Base-by-base conservation (phyloP, 352 stramenopile genomes). In the Pythium aristosporum region DNA sequence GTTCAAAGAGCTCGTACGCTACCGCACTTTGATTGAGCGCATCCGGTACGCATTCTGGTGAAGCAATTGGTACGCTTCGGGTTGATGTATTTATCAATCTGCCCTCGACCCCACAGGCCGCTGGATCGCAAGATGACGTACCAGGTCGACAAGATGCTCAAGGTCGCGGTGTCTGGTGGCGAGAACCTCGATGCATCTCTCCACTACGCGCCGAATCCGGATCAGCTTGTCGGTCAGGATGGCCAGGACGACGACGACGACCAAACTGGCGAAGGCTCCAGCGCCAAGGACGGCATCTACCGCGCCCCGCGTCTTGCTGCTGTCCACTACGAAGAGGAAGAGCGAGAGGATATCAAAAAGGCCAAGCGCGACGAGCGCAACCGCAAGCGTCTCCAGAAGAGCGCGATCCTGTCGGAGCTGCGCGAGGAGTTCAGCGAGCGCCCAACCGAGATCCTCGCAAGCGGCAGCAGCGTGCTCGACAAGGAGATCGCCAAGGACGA, bases 71-170 rank as follows among this genome's bases (percentile, higher is more conserved):
- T 16, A 46, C 18, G 5, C 13, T 21, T 1, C 7, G 39, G 13
- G 39, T 8, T 21, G 49, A 9, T 6, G 39, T 34, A 21, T 53
- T 2, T 53, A 20, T 28, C 25, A 30, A 30, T 30, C 25, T 30
- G 1, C 25, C 25, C 25, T 30, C 25, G 1, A 30, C 25, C 5
- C 34, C 5, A 39, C 36, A 87, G 79, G 30, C 87, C 87, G 34
- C 72, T 95, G 18, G 87, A 95, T 55, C 85, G 85, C 50, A 95
- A 95, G 72, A 83, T 95, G 72, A 91, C 90, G 69, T 95, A 95
- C 67, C 87, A 95, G 65, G 83, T 95, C n/a, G 87, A 95, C 73
- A 95, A 95, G 66, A 87, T 95, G 80, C 82, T 93, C 61, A 92
- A 93, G 74, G 84, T 94, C 44, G 85, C 84, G n/a, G 57, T 92